Evolutionary conservation across 805 yeast species (phyloP).

Genomic region (Hanseniaspora singularis): DNA sequence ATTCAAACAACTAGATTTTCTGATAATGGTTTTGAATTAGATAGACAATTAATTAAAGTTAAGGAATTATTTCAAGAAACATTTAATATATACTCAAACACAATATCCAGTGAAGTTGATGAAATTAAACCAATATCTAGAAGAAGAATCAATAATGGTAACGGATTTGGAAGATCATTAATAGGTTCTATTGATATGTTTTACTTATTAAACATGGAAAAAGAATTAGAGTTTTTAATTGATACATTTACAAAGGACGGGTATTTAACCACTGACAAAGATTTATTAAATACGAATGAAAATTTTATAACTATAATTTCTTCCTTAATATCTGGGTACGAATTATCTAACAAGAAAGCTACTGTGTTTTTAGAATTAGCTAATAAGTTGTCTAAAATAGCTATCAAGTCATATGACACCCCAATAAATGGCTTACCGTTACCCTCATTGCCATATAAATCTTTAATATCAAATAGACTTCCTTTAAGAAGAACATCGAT

Average conservation of each 20-base stretch:
- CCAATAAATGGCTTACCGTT: constrained; percentile 43
- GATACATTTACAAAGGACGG: constrained; percentile 30
- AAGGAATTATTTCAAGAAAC: constrained; percentile 32
- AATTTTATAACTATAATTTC: constrained; percentile 43
- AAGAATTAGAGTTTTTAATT: constrained; percentile 33
- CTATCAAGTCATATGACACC: constrained; percentile 46
- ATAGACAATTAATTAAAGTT: constrained; percentile 26
- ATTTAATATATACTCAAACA: constrained; percentile 35
- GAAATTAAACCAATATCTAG: constrained; percentile 34
- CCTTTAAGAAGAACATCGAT: constrained; percentile 30
- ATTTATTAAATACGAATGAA: constrained; percentile 39
- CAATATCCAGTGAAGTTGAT: constrained; percentile 36
- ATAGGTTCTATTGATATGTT: constrained; percentile 45
- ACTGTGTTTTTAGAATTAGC: constrained; percentile 32
- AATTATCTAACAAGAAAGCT: constrained; percentile 31
- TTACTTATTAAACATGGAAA: constrained; percentile 34
- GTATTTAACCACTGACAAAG: constrained; percentile 32
- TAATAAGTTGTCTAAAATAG: constrained; percentile 36
- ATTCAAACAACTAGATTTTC: constrained; percentile 26
- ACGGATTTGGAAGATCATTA: constrained; percentile 41
- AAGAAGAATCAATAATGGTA: constrained; percentile 31
- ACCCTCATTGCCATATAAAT: constrained; percentile 35
- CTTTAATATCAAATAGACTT: constrained; percentile 29
- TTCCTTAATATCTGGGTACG: constrained; percentile 43
- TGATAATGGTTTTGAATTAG: constrained; percentile 25